phyloP scores from a whole-genome alignment of 2,329 filamentous ascomycete species.

The Periconia macrospinosa region DNA sequence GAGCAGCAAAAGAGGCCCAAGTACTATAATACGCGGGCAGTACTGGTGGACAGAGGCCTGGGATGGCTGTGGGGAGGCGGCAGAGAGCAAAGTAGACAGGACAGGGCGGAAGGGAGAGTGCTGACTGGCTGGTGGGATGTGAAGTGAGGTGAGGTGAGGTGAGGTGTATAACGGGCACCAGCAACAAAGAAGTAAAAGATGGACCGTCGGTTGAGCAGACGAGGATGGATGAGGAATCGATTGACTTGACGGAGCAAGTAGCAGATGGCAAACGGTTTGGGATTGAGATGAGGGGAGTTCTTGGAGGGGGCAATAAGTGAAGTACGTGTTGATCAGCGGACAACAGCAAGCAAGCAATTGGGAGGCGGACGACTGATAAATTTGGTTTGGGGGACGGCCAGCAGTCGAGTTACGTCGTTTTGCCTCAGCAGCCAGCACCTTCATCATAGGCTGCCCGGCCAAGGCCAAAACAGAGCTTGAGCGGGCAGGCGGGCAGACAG shows the following conservation, averaged over 20 bases:
- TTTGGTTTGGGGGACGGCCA: constrained; percentile 23
- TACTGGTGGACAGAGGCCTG: not conserved
- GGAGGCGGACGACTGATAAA: constrained; percentile 35
- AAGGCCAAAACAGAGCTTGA: constrained; percentile 27
- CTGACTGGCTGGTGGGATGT: too few relatives aligned
- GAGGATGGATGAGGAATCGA: constrained; percentile 36
- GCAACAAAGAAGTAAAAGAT: constrained; percentile 41
- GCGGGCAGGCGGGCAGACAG: constrained; percentile 22
- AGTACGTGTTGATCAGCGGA: constrained; percentile 41
- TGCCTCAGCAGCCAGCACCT: constrained; percentile 30
- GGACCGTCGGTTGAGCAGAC: constrained; percentile 14
- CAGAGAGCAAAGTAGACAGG: too few relatives aligned
- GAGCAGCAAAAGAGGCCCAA: constrained; percentile 15
- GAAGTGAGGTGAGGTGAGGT: too few relatives aligned
- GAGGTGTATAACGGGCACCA: constrained; percentile 17
- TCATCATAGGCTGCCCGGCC: constrained; percentile 43
- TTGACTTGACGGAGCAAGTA: constrained; percentile 24
- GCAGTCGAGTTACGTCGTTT: constrained; percentile 30
- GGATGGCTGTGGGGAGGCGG: too few relatives aligned
- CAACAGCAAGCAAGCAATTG: constrained; percentile 23
- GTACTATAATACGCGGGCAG: constrained; percentile 10
- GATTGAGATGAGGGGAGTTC: constrained; percentile 21
- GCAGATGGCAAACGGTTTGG: constrained; percentile 25
- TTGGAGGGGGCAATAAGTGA: constrained; percentile 28
- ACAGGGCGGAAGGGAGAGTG: too few relatives aligned